These are phyloP conservation scores for Sclerotinia minor DNA, from an alignment of 2,329 filamentous ascomycete genomes.

Conservation along the genomic window DNA sequence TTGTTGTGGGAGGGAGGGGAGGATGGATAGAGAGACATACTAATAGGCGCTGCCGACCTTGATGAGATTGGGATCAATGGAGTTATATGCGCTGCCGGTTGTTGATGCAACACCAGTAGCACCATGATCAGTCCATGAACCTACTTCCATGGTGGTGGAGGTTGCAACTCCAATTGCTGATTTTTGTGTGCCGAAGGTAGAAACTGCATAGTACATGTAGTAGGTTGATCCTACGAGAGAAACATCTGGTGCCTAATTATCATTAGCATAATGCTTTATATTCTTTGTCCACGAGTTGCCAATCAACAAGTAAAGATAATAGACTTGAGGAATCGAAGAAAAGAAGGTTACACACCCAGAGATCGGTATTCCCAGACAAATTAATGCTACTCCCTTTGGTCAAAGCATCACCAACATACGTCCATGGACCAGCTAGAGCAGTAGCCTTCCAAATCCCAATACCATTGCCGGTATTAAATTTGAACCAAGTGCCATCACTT, in stretches of 20 bases:
- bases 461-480: slow-evolving; percentile 46
- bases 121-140: slow-evolving; percentile 61
- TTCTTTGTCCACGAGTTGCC: neutral
- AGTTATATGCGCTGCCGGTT: slow-evolving; percentile 52
- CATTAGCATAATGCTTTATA: neutral
- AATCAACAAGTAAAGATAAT: neutral
- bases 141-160: slow-evolving; percentile 49
- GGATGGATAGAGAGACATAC: neutral
- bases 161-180: slow-evolving; percentile 54
- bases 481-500: slow-evolving; percentile 47
- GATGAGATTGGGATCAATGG: slow-evolving; percentile 60
- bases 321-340: neutral
- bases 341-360: slow-evolving; percentile 43
- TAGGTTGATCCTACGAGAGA: slow-evolving; percentile 57
- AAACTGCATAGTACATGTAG: slow-evolving; percentile 62
- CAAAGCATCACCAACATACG: slow-evolving; percentile 44
- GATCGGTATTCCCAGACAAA: slow-evolving; percentile 42
- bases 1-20: too few relatives aligned
- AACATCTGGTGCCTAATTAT: slow-evolving; percentile 61
- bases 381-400: slow-evolving; percentile 44
- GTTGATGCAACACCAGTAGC: slow-evolving; percentile 52
- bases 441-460: slow-evolving; percentile 46
- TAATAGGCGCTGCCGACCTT: slow-evolving; percentile 47
- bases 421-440: slow-evolving; percentile 47
- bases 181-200: slow-evolving; percentile 54